Evolutionary conservation across 1,284 basidiomycete species (phyloP).

Genomic region (Amylostereum chailletii): DNA sequence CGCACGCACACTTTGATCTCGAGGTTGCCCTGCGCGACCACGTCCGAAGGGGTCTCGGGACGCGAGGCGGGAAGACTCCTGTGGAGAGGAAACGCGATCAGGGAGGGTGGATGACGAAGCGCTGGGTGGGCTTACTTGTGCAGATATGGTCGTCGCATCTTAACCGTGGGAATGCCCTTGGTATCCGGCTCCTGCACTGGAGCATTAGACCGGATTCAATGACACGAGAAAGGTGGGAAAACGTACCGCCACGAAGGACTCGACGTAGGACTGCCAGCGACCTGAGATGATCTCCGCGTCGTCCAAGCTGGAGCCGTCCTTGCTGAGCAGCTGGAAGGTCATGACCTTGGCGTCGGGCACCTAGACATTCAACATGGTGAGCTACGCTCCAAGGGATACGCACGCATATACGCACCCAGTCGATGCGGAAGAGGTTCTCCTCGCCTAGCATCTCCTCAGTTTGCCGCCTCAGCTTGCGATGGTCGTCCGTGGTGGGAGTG

Average conservation of each 20-base stretch:
- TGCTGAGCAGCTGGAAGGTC: conserved; percentile 82
- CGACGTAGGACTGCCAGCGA: conserved; percentile 86
- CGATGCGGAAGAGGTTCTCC: conserved; percentile 88
- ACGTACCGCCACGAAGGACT: conserved; percentile 77
- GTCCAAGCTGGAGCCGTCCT: conserved; percentile 83
- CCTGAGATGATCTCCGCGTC: conserved; percentile 78
- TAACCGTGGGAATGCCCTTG: conserved; percentile 37
- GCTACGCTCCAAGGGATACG: neutral
- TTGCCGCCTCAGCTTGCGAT: conserved; percentile 76
- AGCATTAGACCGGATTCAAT: neutral
- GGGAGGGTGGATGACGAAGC: conserved; percentile 32
- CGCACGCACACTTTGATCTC: conserved; percentile 82
- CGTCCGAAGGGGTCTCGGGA: conserved; percentile 29
- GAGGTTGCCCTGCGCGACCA: conserved; percentile 49
- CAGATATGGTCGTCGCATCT: conserved; percentile 66
- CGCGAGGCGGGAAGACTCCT: conserved; percentile 27
- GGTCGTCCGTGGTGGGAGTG: conserved; percentile 68
- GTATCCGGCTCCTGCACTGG: conserved; percentile 39
- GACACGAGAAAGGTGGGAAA: neutral
- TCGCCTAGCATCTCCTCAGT: conserved; percentile 84
- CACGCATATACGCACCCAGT: conserved; percentile 60
- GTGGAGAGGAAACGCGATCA: neutral
- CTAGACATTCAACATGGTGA: conserved; percentile 27
- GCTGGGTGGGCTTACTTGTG: conserved; percentile 22
- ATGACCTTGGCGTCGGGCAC: conserved; percentile 62